A percentile compares a stretch with the other conserved stretches of the same genome.
phyloP scores from a whole-genome alignment of 768 basidiomycete species.

The Auricularia heimuer region DNA sequence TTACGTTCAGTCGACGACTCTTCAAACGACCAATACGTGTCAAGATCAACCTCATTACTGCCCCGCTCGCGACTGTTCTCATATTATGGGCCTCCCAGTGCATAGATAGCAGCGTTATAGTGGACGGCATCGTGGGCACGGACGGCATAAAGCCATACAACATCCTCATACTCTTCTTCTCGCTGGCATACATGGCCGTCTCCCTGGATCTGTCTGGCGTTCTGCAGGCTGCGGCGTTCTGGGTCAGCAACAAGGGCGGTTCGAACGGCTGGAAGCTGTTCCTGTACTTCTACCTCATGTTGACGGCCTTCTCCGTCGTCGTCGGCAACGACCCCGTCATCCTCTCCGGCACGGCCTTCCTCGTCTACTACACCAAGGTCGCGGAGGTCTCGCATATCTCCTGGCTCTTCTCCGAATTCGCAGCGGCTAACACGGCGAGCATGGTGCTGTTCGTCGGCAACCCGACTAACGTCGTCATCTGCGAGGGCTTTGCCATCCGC shows the following conservation, averaged over 20 bases:
- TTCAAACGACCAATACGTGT: constrained; percentile 9
- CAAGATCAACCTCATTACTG: constrained; percentile 22
- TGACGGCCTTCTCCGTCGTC: constrained; percentile 63
- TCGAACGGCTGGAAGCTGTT: constrained; percentile 62
- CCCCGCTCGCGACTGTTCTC: constrained; percentile 31
- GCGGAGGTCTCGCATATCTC: constrained; percentile 43
- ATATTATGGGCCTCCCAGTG: constrained; percentile 28
- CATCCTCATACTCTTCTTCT: constrained; percentile 87
- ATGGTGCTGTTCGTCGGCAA: constrained; percentile 72
- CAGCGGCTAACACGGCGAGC: constrained; percentile 64
- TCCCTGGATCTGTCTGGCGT: constrained; percentile 86
- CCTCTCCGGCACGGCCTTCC: constrained; percentile 81
- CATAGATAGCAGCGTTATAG: constrained; percentile 38
- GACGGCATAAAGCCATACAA: constrained; percentile 83
- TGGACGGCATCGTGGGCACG: constrained; percentile 69
- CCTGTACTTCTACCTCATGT: constrained; percentile 74
- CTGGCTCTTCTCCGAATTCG: constrained; percentile 70
- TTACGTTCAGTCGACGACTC: constrained; percentile 17
- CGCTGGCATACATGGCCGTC: constrained; percentile 83
- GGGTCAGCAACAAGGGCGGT: constrained; percentile 76
- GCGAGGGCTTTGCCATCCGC: constrained; percentile 81
- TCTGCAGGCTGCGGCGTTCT: constrained; percentile 78
- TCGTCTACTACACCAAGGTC: constrained; percentile 77
- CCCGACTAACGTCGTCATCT: constrained; percentile 89
- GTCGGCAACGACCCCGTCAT: constrained; percentile 95